A percentile compares a stretch with the other conserved stretches of the same genome.
Evolutionary conservation across 2,329 filamentous ascomycete genomes (phyloP).

Genomic region (Penicillium brasilianum): DNA sequence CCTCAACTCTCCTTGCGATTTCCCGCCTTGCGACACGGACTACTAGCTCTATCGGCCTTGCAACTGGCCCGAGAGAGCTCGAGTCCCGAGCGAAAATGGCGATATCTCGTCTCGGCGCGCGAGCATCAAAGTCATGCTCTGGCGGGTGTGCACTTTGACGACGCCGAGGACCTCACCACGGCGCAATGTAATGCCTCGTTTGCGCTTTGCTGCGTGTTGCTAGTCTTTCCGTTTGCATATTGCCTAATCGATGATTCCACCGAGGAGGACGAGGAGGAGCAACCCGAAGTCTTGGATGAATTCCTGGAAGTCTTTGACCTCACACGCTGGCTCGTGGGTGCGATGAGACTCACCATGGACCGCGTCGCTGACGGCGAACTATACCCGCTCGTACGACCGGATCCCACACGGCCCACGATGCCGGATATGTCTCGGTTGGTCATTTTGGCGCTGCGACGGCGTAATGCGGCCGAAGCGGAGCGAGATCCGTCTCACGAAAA

Average conservation of each 20-base stretch:
- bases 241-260: constrained; percentile 27
- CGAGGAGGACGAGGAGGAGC: constrained; percentile 13
- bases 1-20: constrained; percentile 38
- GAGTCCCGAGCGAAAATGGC: constrained; percentile 23
- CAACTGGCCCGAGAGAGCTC: constrained; percentile 33
- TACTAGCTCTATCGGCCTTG: constrained; percentile 43
- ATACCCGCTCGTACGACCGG: constrained; percentile 31
- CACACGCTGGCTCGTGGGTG: constrained; percentile 37
- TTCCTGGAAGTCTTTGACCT: constrained; percentile 38
- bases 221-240: constrained; percentile 43
- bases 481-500: constrained; percentile 34
- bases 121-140: constrained; percentile 36
- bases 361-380: constrained; percentile 36
- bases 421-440: constrained; percentile 42
- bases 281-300: constrained; percentile 33
- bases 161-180: constrained; percentile 27
- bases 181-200: constrained; percentile 45
- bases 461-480: constrained; percentile 32
- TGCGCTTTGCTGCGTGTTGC: constrained; percentile 41
- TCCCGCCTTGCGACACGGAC: constrained; percentile 40
- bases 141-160: constrained; percentile 29
- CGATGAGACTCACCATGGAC: constrained; percentile 31
- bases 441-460: constrained; percentile 32
- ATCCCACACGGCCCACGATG: constrained; percentile 36
- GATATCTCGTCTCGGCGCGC: constrained; percentile 37